A percentile compares a stretch with the other conserved stretches of the same genome.
Evolutionary conservation across 2,329 filamentous ascomycete genomes (phyloP).

Genomic region (Grosmannia serpens): DNA sequence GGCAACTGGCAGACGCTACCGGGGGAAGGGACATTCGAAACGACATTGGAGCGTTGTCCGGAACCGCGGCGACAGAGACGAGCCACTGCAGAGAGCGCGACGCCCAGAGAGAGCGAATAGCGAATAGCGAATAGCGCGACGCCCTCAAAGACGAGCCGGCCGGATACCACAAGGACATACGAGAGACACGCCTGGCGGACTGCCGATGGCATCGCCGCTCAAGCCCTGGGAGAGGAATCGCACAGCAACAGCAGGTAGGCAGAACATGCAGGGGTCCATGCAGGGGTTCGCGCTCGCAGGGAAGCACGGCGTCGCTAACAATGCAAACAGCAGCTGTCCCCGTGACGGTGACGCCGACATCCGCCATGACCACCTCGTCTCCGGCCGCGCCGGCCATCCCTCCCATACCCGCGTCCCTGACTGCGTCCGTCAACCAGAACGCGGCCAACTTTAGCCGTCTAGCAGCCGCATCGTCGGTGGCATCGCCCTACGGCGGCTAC

Average conservation of each 20-base stretch:
- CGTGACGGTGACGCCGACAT: slow-evolving; percentile 27
- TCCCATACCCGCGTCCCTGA: slow-evolving; percentile 66
- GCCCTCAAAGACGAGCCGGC: not conserved
- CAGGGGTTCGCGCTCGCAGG: not conserved
- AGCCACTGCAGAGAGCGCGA: no score
- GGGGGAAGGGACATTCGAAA: no score
- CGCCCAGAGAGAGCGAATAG: not conserved
- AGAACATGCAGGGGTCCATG: no score
- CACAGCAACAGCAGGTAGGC: slow-evolving; percentile 24
- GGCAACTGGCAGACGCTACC: no score
- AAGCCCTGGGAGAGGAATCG: slow-evolving; percentile 93
- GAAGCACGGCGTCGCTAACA: not conserved
- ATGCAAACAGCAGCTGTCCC: slow-evolving; percentile 13
- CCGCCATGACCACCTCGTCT: slow-evolving; percentile 20
- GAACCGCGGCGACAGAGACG: no score
- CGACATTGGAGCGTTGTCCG: no score
- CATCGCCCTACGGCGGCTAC: slow-evolving; percentile 18
- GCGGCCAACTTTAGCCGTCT: slow-evolving; percentile 65
- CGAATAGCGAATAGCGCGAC: no score
- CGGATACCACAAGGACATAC: no score
- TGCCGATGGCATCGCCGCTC: slow-evolving; percentile 67
- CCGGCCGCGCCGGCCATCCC: slow-evolving; percentile 58
- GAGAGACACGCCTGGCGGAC: slow-evolving; percentile 3
- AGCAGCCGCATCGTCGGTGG: slow-evolving; percentile 21
- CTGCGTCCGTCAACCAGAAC: slow-evolving; percentile 74